Evolutionary conservation across 805 yeast genomes (phyloP).

Genomic region (Candida nanaspora): DNA sequence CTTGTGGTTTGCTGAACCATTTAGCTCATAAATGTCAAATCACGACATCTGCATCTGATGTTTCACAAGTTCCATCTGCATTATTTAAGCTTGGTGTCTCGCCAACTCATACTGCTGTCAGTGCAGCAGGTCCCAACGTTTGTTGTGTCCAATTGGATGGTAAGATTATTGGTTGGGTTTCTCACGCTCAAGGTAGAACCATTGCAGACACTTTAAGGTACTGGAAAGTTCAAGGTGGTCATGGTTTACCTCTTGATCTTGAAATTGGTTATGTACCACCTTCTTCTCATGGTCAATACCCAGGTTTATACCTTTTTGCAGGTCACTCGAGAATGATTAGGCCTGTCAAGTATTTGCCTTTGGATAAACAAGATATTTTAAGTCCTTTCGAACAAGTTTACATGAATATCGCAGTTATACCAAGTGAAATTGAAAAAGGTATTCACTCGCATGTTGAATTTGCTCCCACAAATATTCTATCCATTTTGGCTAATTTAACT

Average conservation of each 20-base stretch:
- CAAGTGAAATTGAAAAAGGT: constrained; percentile 77
- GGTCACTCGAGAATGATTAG: constrained; percentile 94
- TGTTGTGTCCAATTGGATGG: constrained; percentile 96
- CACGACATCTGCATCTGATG: constrained; percentile 71
- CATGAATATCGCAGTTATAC: constrained; percentile 92
- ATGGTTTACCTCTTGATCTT: constrained; percentile 75
- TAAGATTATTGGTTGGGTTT: constrained; percentile 85
- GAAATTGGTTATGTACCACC: constrained; percentile 97
- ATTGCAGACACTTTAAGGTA: constrained; percentile 86
- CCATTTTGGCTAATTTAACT: constrained; percentile 92
- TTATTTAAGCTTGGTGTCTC: constrained; percentile 72
- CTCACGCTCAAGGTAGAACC: constrained; percentile 79
- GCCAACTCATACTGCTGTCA: constrained; percentile 65
- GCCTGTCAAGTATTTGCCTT: constrained; percentile 87
- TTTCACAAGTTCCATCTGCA: constrained; percentile 58
- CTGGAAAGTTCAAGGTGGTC: constrained; percentile 83
- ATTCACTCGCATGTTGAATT: constrained; percentile 90
- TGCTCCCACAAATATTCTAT: constrained; percentile 89
- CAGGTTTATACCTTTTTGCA: constrained; percentile 87
- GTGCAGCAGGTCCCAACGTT: constrained; percentile 70
- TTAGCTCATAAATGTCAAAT: constrained; percentile 91
- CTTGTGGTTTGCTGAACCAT: constrained; percentile 96
- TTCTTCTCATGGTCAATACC: constrained; percentile 93
- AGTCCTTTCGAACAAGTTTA: constrained; percentile 99
- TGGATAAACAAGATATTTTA: constrained; percentile 74